Evolutionary conservation across 2,329 filamentous ascomycete species (phyloP), one percentile per base, ranked within the genome.

Genomic region (Chaetomiaceae sp.): DNA sequence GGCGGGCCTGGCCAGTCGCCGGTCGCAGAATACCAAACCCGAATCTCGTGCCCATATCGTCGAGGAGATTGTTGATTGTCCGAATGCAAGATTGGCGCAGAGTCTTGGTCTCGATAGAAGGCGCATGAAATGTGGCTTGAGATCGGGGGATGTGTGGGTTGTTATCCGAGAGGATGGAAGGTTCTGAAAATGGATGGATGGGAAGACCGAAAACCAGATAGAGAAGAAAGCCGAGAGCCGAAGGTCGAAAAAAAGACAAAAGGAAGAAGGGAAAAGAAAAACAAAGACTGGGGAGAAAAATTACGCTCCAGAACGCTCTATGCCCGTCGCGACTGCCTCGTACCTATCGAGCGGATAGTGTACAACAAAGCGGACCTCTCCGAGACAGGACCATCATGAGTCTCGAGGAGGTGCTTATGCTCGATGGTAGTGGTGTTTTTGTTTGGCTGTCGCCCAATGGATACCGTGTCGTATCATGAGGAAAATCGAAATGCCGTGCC

Each of bases 301-400:
- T 50, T 44, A 54, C 33, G 51, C 34, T 47, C 47, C 43, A 42
- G 33, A 48, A 46, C 45, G 44, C 48, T 58, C 56, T 60, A 58
- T 58, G 53, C 45, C 30, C 51, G 51, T 50, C 37, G 52, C 54
- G 39, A 55, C 54, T 38, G 40, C 27, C 45, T 45, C 46, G 41
- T 42, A 54, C 50, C 55, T 44, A 56, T 58, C 57, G 58, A 60
- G 58, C 54, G 53, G 53, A 54, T 62, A 62, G 55, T 62, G 58
- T 62, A 62, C 59, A 62, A 62, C 60, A 60, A 58, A 62, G 60
- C 56, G 49, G 35, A 38, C 33, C 55, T 39, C 38, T 30, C 34
- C 51, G 47, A 52, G 50, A 54, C 43, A 44, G 30, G 34, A 17
- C 44, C 48, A 45, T 54, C 50, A 53, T 44, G 16, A 50, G 40